A percentile compares a stretch with the other conserved stretches of the same genome.
Conservation (phyloP, 768 basidiomycete genomes). For the Coprinopsis marcescibilis region DNA sequence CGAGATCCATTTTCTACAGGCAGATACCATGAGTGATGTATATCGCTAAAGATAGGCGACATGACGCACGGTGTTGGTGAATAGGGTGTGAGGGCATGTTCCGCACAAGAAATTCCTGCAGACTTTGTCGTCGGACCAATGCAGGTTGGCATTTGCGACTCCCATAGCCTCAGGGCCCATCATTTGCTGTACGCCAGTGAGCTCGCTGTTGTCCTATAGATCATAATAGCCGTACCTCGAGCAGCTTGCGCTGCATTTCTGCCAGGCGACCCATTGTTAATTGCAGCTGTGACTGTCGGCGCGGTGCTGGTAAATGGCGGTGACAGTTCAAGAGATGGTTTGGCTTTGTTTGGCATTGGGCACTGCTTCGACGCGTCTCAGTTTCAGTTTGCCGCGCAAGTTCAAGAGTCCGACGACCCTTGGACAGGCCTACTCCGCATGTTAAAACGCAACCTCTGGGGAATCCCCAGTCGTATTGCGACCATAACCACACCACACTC, state of each 20-base stretch:
- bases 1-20: conserved; percentile 96
- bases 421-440: no score
- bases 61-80: conserved; percentile 88
- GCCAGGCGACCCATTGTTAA: conserved; percentile 85
- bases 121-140: conserved; percentile 95
- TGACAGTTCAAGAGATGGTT: conserved; percentile 10
- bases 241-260: conserved; percentile 96
- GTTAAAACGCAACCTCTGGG: no score
- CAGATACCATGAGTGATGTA: conserved; percentile 10
- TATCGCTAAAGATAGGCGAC: conserved; percentile 6
- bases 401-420: no score
- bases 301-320: conserved; percentile 5
- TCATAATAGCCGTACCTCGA: conserved; percentile 30
- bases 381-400: neutral
- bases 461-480: no score
- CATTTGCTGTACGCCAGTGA: conserved; percentile 72
- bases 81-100: conserved; percentile 95
- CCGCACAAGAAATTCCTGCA: conserved; percentile 98
- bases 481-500: no score
- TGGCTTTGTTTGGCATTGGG: conserved; percentile 14
- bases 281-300: neutral
- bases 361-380: neutral
- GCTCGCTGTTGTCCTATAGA: conserved; percentile 22
- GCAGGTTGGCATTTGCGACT: conserved; percentile 84
- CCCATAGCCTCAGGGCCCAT: conserved; percentile 99